Percentiles rank a stretch among this genome's conserved stretches.
Conservation (phyloP, 495 filamentous ascomycete genomes). For the Apiosordaria backusii region DNA sequence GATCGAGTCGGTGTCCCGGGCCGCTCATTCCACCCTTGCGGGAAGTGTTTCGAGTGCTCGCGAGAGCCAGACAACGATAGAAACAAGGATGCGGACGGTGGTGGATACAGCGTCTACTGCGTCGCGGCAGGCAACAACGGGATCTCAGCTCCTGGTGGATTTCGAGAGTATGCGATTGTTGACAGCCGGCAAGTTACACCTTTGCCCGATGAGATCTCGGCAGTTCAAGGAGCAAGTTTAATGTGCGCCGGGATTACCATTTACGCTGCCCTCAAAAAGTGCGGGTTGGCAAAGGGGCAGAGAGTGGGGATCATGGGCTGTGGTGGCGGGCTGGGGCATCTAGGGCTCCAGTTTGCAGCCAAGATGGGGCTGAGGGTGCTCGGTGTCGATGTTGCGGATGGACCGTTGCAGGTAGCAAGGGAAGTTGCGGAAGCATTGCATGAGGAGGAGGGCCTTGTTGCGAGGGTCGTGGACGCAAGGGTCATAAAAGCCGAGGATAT, state of each 20-base stretch:
- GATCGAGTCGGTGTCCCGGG: constrained; percentile 39
- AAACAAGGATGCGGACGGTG: constrained; percentile 25
- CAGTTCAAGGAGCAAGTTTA: constrained; percentile 44
- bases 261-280: constrained; percentile 44
- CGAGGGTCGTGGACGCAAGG: constrained; percentile 24
- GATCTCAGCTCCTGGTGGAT: constrained; percentile 24
- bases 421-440: not conserved
- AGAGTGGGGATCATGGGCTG: constrained; percentile 52
- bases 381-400: constrained; percentile 38
- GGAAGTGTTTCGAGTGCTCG: constrained; percentile 37
- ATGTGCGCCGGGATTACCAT: constrained; percentile 56
- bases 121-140: constrained; percentile 19
- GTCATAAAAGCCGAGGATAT: constrained; percentile 11
- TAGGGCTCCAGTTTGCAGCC: constrained; percentile 54
- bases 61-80: constrained; percentile 12
- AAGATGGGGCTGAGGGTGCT: constrained; percentile 53
- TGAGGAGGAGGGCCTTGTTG: not conserved
- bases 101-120: constrained; percentile 38
- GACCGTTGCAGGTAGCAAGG: constrained; percentile 20
- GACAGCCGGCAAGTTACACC: constrained; percentile 24
- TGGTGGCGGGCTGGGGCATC: constrained; percentile 52
- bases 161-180: constrained; percentile 27
- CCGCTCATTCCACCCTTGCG: constrained; percentile 39
- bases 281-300: constrained; percentile 40
- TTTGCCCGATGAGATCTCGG: constrained; percentile 36